phyloP scores from a whole-genome alignment of 495 filamentous ascomycete genomes.

The Oleoguttula mirabilis region DNA sequence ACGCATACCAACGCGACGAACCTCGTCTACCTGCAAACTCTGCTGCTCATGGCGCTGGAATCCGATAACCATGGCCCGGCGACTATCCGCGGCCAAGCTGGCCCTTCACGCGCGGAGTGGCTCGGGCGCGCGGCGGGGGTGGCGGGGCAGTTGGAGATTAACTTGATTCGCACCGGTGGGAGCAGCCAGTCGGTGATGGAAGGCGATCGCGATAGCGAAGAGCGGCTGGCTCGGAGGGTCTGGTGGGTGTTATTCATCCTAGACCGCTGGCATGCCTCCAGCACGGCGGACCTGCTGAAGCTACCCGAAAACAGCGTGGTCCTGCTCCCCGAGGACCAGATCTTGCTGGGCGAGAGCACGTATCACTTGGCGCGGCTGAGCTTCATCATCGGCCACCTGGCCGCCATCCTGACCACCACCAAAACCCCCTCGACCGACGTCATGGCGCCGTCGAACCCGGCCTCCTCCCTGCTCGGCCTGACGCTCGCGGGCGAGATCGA shows the following conservation, averaged over 20 bases:
- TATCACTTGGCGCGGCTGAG: constrained; percentile 47
- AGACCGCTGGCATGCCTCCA: constrained; percentile 63
- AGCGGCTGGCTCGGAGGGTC: constrained; percentile 54
- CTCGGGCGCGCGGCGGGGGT: constrained; percentile 47
- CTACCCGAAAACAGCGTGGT: constrained; percentile 52
- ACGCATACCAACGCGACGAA: constrained; percentile 37
- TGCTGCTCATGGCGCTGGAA: constrained; percentile 50
- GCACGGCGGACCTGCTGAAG: constrained; percentile 45
- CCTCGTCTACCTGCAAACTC: constrained; percentile 50
- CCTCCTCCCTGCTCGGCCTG: constrained; percentile 25
- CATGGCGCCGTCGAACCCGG: constrained; percentile 23
- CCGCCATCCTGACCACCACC: constrained; percentile 33
- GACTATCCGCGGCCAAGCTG: constrained; percentile 24
- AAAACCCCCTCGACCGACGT: constrained; percentile 31
- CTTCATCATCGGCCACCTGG: constrained; percentile 34
- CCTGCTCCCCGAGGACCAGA: constrained; percentile 49
- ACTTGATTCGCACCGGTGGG: constrained; percentile 26
- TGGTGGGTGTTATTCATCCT: constrained; percentile 68
- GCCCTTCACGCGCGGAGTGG: constrained; percentile 27
- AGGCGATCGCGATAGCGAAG: constrained; percentile 55
- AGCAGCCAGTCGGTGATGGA: constrained; percentile 26
- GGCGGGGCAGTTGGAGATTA: constrained; percentile 46
- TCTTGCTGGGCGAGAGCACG: constrained; percentile 50
- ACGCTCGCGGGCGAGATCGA: constrained; percentile 38
- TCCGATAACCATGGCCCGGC: constrained; percentile 43